Percentiles rank a stretch among this genome's conserved stretches.
These are phyloP conservation scores for Pseudopithomyces chartarum DNA, from an alignment of 2,329 filamentous ascomycete species.

Conservation along the genomic window DNA sequence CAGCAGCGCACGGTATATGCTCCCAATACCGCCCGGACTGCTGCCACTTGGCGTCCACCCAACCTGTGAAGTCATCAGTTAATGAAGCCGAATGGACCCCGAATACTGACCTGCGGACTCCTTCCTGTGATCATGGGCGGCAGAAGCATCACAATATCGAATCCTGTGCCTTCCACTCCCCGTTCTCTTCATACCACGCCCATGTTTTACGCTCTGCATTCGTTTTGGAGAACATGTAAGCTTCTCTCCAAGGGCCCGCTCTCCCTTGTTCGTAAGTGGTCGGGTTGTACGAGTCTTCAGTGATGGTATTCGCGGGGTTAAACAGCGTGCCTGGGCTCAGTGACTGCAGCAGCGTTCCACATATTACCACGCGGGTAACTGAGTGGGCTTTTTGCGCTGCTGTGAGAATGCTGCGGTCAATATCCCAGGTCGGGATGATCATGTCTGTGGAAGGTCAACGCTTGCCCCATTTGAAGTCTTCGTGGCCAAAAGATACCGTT, in stretches of 20 bases:
- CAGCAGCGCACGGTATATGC: conserved; percentile 8
- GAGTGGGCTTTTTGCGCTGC: conserved; percentile 12
- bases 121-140: conserved; percentile 17
- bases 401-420: conserved; percentile 17
- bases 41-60: conserved; percentile 7
- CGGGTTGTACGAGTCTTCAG: conserved; percentile 14
- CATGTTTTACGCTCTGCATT: conserved; percentile 18
- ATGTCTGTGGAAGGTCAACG: not conserved
- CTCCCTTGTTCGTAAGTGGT: conserved; percentile 12
- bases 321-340: conserved; percentile 3
- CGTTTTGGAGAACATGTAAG: conserved; percentile 22
- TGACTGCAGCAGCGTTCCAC: conserved; percentile 17
- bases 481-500: conserved; percentile 1
- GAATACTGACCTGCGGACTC: conserved; percentile 11
- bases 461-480: too few relatives aligned
- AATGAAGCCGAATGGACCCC: too few relatives aligned
- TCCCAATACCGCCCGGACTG: conserved; percentile 10
- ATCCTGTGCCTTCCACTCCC: conserved; percentile 2
- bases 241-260: not conserved
- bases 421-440: conserved; percentile 17
- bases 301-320: conserved; percentile 6
- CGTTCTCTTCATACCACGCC: conserved; percentile 17
- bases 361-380: conserved; percentile 19
- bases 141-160: conserved; percentile 19
- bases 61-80: not conserved